Conservation (phyloP, 139 green algal genomes). For the Tetradesmus lagerheimii region DNA sequence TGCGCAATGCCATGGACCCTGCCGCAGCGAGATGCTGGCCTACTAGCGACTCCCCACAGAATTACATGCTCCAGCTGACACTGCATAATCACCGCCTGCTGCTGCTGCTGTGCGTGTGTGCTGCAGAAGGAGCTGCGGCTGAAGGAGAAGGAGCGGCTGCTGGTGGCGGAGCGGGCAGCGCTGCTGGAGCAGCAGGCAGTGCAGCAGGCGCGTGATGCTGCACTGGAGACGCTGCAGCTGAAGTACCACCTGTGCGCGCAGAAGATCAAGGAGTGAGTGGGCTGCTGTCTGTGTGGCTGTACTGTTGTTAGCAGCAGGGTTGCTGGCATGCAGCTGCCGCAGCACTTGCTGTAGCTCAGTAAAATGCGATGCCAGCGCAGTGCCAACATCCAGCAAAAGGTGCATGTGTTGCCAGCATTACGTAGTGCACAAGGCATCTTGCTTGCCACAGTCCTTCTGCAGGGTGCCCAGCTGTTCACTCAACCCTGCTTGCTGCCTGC, state of each 20-base stretch:
- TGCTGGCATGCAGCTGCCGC: neutral
- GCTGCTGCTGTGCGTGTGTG: neutral
- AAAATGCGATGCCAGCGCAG: too few species aligned
- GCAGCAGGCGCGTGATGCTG: conserved; percentile 24
- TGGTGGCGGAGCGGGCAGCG: conserved; percentile 9
- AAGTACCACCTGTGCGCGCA: conserved; percentile 16
- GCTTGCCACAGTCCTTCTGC: neutral
- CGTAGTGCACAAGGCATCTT: neutral
- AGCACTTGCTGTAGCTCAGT: too few species aligned
- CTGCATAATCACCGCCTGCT: too few species aligned
- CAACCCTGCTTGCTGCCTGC: neutral
- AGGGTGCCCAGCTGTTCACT: neutral
- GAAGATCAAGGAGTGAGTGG: conserved; percentile 28
- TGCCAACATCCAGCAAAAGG: neutral
- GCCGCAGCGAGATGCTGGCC: neutral
- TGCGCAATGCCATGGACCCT: neutral
- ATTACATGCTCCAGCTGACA: too few species aligned
- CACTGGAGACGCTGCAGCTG: conserved; percentile 37
- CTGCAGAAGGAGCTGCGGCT: conserved; percentile 31
- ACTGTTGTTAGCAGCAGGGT: neutral
- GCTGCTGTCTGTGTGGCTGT: too few species aligned
- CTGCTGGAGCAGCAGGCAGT: conserved; percentile 35
- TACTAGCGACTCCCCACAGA: too few species aligned
- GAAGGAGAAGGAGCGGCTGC: conserved; percentile 9
- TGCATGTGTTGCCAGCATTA: neutral